Evolutionary conservation across 805 yeast genomes (phyloP), one percentile per base, ranked within the genome.

Genomic region (Blastobotrys attinorum): DNA sequence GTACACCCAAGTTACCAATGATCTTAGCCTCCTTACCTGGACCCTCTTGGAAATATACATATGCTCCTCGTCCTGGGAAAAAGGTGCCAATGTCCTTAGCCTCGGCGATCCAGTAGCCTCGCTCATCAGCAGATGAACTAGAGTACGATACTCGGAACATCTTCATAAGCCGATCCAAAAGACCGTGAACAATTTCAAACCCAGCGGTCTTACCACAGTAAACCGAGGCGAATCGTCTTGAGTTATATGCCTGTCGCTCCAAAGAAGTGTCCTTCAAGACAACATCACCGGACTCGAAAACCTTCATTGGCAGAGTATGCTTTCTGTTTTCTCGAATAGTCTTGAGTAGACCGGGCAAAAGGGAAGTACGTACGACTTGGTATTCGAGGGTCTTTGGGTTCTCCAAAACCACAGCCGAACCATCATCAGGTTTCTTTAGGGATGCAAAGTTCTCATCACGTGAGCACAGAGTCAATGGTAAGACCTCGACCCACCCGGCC

Each of bases 51-150:
- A 79, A 84, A 67, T 73, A 76, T 50, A 92, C 74, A 59, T 77
- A 81, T 42, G 98, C 98, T 49, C 96, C 97, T 71, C 98, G 83
- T 34, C 97, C 98, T 32, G 96, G 95, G 83, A 92, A 92, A 68
- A 74, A 90, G 33, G 60, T 53, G 16, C 32, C 29, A 47, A 89
- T 83, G 40, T 79, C 73, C 60, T 44, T 34, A 25, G 51, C 48
- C 52, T 64, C 65, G 27, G 57, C 54, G 43, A 68, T 66, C 67
- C 68, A 67, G 57, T 64, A 64, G 43, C 96, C 96, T 69, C 92
- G 84, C 48, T 69, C 74, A 31, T 60, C 62, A 42, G 70, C 71
- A 31, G 47, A 53, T 6, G 78, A 74, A 49, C 75, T 72, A 48
- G 47, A 39, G 22, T 45, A 18, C 37, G 78, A 76, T 31, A 94